These are phyloP conservation scores for Volutella citrinella DNA, from an alignment of 2,329 filamentous ascomycete species.

Conservation along the genomic window DNA sequence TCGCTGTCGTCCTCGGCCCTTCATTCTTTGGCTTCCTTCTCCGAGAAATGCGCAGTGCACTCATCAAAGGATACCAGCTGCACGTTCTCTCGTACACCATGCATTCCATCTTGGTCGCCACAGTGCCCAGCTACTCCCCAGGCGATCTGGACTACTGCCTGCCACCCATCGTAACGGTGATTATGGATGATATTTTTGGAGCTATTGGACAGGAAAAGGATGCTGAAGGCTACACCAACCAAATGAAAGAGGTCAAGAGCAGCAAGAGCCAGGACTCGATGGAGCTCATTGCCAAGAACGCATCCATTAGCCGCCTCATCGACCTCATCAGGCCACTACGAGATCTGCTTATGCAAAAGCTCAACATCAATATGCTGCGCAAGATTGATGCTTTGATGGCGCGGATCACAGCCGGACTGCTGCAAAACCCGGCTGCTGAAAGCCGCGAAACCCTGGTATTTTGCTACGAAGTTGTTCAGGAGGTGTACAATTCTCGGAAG, in stretches of 20 bases:
- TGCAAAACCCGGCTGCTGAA: conserved; percentile 76
- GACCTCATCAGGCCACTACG: conserved; percentile 77
- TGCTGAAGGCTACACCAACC: conserved; percentile 88
- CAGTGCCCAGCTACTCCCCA: conserved; percentile 68
- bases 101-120: conserved; percentile 80
- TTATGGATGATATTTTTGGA: conserved; percentile 98
- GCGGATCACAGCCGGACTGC: conserved; percentile 76
- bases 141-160: conserved; percentile 91
- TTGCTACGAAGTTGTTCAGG: conserved; percentile 90
- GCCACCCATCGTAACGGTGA: conserved; percentile 70
- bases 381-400: conserved; percentile 89
- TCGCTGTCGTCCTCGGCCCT: conserved; percentile 76
- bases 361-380: conserved; percentile 77
- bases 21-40: conserved; percentile 89
- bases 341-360: conserved; percentile 74
- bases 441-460: conserved; percentile 85
- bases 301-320: conserved; percentile 70
- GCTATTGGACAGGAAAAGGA: conserved; percentile 93
- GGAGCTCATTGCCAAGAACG: conserved; percentile 82
- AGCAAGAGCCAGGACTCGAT: conserved; percentile 98
- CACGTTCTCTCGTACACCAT: conserved; percentile 95
- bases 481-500: conserved; percentile 68
- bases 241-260: conserved; percentile 97
- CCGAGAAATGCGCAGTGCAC: conserved; percentile 79
- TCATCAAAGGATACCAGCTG: conserved; percentile 85